These are phyloP conservation scores for Coemansia sp. DNA, from an alignment of 192 early-diverging fungal species.

Conservation along the genomic window DNA sequence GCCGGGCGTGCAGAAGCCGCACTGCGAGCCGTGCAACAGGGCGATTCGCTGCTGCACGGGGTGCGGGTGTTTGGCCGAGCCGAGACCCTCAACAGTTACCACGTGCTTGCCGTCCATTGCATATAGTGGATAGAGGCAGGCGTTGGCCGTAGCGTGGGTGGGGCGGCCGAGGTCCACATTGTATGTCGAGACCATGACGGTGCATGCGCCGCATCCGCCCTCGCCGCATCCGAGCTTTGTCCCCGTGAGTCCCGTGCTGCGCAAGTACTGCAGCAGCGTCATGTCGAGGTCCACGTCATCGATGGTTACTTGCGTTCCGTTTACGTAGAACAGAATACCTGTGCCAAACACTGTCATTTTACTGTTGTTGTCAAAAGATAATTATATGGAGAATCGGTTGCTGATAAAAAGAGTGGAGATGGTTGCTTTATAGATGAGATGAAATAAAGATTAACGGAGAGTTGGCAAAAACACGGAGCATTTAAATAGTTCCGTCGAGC, in stretches of 20 bases:
- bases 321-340: constrained; percentile 60
- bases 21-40: constrained; percentile 77
- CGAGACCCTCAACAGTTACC: constrained; percentile 79
- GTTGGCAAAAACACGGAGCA: neutral
- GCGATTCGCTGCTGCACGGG: constrained; percentile 77
- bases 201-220: constrained; percentile 78
- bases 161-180: constrained; percentile 46
- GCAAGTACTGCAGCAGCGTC: constrained; percentile 68
- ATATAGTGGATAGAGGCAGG: constrained; percentile 73
- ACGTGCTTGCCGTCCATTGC: constrained; percentile 79
- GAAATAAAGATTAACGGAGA: constrained; percentile 9
- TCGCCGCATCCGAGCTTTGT: constrained; percentile 85
- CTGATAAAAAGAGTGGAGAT: no score
- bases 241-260: constrained; percentile 63
- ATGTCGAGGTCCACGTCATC: constrained; percentile 57
- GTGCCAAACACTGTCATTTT: neutral
- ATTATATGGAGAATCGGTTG: neutral
- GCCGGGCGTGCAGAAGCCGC: constrained; percentile 90
- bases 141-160: constrained; percentile 56
- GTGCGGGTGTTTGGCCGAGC: constrained; percentile 66
- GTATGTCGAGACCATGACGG: constrained; percentile 72
- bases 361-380: neutral
- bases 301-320: constrained; percentile 58
- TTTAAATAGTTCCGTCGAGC: neutral
- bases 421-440: neutral